These are phyloP conservation scores for Corchorus capsularis DNA, from an alignment of 345 rosid genomes.

Conservation along the genomic window DNA sequence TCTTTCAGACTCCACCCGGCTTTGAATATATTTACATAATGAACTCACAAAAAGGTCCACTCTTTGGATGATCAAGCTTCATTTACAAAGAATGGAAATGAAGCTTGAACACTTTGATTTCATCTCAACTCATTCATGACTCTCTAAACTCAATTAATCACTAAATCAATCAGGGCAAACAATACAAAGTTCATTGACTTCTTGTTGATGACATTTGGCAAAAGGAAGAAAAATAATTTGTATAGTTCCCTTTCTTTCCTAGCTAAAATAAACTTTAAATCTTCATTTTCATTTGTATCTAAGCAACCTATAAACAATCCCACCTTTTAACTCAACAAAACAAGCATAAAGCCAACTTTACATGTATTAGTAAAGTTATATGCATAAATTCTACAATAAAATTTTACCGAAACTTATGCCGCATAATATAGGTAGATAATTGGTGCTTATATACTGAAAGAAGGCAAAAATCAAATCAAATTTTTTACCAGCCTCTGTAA, in stretches of 20 bases:
- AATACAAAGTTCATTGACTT: not conserved
- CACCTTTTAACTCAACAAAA: not conserved
- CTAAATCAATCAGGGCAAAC: not conserved
- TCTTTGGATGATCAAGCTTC: too few relatives aligned
- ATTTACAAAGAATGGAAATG: too few relatives aligned
- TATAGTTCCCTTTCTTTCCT: not conserved
- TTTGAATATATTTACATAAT: not conserved
- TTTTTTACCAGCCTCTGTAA: conserved; percentile 49
- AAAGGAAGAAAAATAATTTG: not conserved
- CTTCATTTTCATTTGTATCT: too few relatives aligned
- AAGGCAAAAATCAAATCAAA: not conserved
- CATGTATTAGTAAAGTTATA: too few relatives aligned
- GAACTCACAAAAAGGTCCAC: not conserved
- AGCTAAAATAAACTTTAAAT: not conserved
- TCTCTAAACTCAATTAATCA: not conserved
- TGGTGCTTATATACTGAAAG: not conserved
- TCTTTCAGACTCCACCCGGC: not conserved
- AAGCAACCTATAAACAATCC: not conserved
- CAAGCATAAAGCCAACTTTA: not conserved
- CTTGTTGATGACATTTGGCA: not conserved
- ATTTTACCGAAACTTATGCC: not conserved
- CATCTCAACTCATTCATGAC: too few relatives aligned
- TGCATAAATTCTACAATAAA: not conserved
- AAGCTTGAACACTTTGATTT: too few relatives aligned
- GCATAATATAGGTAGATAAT: not conserved